Percentiles rank a stretch among this genome's conserved stretches.
phyloP scores from a whole-genome alignment of 495 filamentous ascomycete species.

The Trypethelium eluteriae region DNA sequence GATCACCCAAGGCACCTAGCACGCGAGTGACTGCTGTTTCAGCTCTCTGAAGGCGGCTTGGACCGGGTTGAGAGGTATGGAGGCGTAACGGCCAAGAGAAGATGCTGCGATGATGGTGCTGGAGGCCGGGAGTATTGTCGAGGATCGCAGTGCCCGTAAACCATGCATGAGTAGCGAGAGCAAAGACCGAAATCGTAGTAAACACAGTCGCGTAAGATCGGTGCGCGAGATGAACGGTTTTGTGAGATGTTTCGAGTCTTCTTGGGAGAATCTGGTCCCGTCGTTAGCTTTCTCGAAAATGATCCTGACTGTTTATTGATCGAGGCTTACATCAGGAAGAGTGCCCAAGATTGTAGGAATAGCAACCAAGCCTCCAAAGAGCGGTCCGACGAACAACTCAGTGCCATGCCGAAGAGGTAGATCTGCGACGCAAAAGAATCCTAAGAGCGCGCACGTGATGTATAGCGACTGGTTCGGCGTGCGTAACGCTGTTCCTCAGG shows the following conservation, averaged over 20 bases:
- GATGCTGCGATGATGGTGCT: conserved; percentile 20
- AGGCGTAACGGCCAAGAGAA: conserved; percentile 41
- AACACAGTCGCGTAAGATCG: conserved; percentile 38
- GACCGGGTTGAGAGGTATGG: conserved; percentile 30
- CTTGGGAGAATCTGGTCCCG: conserved; percentile 34
- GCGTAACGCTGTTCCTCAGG: conserved; percentile 31
- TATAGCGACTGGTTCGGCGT: conserved; percentile 41
- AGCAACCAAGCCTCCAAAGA: conserved; percentile 40
- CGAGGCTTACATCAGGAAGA: conserved; percentile 3
- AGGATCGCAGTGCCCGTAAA: conserved; percentile 33
- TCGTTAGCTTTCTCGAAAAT: neutral
- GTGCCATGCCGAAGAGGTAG: conserved; percentile 44
- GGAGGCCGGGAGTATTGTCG: conserved; percentile 34
- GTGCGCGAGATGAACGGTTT: conserved; percentile 37
- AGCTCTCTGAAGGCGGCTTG: conserved; percentile 11
- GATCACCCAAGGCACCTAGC: conserved; percentile 37
- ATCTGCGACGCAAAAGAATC: conserved; percentile 38
- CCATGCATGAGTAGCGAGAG: conserved; percentile 37
- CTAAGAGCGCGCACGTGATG: conserved; percentile 36
- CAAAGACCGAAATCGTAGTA: conserved; percentile 34
- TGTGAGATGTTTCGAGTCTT: conserved; percentile 37
- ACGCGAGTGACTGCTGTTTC: conserved; percentile 21
- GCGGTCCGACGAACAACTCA: conserved; percentile 36
- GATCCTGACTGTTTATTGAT: neutral
- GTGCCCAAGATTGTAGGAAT: conserved; percentile 19